Percentiles rank a stretch among this genome's conserved stretches.
Evolutionary conservation across 2,329 filamentous ascomycete species (phyloP).

Genomic region (Mariannaea elegans): DNA sequence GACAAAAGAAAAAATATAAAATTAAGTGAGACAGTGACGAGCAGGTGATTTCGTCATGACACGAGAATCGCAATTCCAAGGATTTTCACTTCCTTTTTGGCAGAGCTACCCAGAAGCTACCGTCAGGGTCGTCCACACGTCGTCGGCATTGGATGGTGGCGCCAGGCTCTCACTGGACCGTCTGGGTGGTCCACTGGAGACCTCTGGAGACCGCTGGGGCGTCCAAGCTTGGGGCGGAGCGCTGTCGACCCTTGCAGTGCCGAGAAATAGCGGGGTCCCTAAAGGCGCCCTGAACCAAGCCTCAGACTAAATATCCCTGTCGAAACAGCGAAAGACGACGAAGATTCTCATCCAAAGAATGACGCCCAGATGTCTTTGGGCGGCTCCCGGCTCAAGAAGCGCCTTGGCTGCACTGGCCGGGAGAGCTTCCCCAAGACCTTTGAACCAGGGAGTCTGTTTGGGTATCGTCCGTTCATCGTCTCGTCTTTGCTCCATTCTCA

Average conservation of each 20-base stretch:
- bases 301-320: background rate
- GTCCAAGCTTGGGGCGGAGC: background rate
- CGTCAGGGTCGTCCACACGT: conserved; percentile 2
- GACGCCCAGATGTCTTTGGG: background rate
- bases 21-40: background rate
- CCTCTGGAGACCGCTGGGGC: too few relatives aligned
- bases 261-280: background rate
- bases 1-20: conserved; percentile 12
- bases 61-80: conserved; percentile 22
- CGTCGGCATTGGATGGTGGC: conserved; percentile 12
- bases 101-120: background rate
- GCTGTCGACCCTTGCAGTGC: background rate
- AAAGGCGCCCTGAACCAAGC: background rate
- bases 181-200: background rate
- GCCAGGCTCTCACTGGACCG: background rate
- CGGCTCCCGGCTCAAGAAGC: conserved; percentile 18
- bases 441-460: background rate
- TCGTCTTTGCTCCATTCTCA: too few relatives aligned
- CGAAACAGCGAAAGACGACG: background rate
- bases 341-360: background rate
- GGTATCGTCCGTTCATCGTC: too few relatives aligned
- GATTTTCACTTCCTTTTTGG: conserved; percentile 1
- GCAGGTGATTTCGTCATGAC: conserved; percentile 19
- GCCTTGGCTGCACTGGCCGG: background rate
- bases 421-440: background rate